These are phyloP conservation scores for Cutaneotrichosporon sp. DNA, from an alignment of 1,284 basidiomycete species.

Conservation along the genomic window DNA sequence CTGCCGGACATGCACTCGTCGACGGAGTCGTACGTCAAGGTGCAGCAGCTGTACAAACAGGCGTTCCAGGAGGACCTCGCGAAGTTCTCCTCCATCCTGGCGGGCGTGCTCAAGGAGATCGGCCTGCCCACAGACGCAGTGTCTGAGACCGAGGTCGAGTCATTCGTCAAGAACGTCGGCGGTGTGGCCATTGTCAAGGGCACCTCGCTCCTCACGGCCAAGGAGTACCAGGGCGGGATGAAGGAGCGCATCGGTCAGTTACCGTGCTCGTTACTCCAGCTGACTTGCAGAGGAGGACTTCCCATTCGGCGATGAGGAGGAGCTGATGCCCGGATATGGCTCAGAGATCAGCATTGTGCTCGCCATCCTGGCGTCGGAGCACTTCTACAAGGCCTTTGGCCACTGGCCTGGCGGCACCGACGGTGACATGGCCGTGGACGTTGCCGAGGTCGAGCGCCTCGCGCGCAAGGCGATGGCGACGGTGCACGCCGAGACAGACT, in stretches of 20 bases:
- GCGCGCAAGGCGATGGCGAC: conserved; percentile 28
- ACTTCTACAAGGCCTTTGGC: conserved; percentile 49
- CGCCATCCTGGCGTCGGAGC: conserved; percentile 55
- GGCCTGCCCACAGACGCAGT: conserved; percentile 56
- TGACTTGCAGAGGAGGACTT: conserved; percentile 24
- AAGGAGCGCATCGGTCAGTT: conserved; percentile 60
- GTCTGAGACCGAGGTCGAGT: conserved; percentile 61
- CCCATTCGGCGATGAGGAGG: conserved; percentile 17
- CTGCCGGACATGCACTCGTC: conserved; percentile 97
- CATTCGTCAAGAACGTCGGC: conserved; percentile 89
- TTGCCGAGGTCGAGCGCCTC: conserved; percentile 36
- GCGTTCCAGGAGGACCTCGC: conserved; percentile 45
- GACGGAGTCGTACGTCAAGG: conserved; percentile 67
- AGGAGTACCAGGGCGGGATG: conserved; percentile 54
- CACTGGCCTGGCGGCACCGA: conserved; percentile 56
- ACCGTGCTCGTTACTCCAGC: not conserved
- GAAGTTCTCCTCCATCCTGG: conserved; percentile 46
- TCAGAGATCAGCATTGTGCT: conserved; percentile 43
- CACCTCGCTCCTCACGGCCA: conserved; percentile 63
- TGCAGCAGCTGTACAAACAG: conserved; percentile 52
- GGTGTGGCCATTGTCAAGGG: conserved; percentile 77
- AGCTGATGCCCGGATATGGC: not conserved
- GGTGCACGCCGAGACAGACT: conserved; percentile 29
- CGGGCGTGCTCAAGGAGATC: conserved; percentile 35
- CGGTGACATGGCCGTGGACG: conserved; percentile 47